Percentiles rank a stretch among this genome's conserved stretches.
Evolutionary conservation across 2,329 filamentous ascomycete genomes (phyloP).

Genomic region (Ophiostoma sp.): DNA sequence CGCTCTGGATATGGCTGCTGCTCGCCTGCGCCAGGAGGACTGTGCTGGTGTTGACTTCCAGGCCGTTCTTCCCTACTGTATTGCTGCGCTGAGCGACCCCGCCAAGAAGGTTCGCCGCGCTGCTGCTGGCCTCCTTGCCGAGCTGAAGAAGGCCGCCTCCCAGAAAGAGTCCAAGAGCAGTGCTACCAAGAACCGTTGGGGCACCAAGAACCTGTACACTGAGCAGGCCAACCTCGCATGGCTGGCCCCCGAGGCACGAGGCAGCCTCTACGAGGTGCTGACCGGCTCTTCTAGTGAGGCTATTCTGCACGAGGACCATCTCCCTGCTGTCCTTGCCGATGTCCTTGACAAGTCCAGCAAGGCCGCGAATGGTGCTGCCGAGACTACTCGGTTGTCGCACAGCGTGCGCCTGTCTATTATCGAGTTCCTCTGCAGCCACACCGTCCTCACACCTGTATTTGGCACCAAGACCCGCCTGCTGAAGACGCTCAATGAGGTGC

Average conservation of each 20-base stretch:
- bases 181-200: constrained; percentile 44
- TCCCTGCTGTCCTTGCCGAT: constrained; percentile 58
- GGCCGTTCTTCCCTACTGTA: constrained; percentile 71
- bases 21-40: constrained; percentile 48
- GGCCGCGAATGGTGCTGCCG: constrained; percentile 24
- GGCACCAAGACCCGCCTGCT: constrained; percentile 66
- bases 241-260: constrained; percentile 53
- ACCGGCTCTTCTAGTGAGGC: constrained; percentile 70
- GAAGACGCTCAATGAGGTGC: constrained; percentile 64
- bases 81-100: constrained; percentile 68
- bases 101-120: constrained; percentile 71
- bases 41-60: constrained; percentile 61
- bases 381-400: constrained; percentile 48
- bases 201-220: constrained; percentile 60
- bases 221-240: constrained; percentile 48
- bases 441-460: constrained; percentile 61
- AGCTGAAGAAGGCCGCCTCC: constrained; percentile 47
- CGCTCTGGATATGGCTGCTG: constrained; percentile 61
- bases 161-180: constrained; percentile 27
- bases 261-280: constrained; percentile 54
- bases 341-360: constrained; percentile 48
- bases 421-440: constrained; percentile 68
- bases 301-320: constrained; percentile 68
- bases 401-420: constrained; percentile 60
- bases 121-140: constrained; percentile 60